These are phyloP conservation scores for Cladophialophora exuberans DNA, from an alignment of 2,329 filamentous ascomycete genomes.

Conservation along the genomic window DNA sequence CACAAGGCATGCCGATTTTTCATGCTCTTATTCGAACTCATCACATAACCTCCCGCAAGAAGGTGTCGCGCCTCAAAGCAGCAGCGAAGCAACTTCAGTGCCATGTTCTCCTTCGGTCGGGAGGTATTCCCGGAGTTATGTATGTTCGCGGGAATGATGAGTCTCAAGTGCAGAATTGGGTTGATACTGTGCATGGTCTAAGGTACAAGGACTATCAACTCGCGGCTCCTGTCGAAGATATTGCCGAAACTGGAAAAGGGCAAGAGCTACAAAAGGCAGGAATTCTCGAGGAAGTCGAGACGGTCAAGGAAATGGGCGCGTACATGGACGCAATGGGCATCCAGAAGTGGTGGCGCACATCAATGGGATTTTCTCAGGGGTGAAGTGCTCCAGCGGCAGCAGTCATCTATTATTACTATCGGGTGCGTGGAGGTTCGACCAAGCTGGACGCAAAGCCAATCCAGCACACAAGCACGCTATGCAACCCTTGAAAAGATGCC, in stretches of 20 bases:
- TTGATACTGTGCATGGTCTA: constrained; percentile 63
- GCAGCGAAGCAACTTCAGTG: constrained; percentile 63
- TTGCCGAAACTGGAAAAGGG: not conserved
- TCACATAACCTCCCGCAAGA: constrained; percentile 80
- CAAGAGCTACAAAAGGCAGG: not conserved
- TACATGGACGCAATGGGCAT: constrained; percentile 62
- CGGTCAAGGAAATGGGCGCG: constrained; percentile 66
- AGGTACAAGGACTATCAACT: constrained; percentile 76
- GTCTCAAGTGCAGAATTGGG: constrained; percentile 63
- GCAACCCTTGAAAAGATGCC: constrained; percentile 5
- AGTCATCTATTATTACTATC: not conserved
- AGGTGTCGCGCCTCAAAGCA: constrained; percentile 67
- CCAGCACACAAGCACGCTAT: constrained; percentile 11
- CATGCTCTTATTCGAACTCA: constrained; percentile 75
- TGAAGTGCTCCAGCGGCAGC: constrained; percentile 2
- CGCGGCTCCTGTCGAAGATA: constrained; percentile 54
- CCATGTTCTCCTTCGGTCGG: constrained; percentile 68
- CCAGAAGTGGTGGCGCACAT: constrained; percentile 69
- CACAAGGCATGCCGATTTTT: constrained; percentile 37
- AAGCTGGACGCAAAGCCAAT: not conserved
- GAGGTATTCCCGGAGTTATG: constrained; percentile 75
- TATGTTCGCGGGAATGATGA: constrained; percentile 68
- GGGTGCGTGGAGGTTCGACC: not conserved
- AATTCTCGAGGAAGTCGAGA: constrained; percentile 61
- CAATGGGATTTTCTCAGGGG: constrained; percentile 59